Percentiles rank a stretch among this genome's conserved stretches.
Conservation (phyloP, 164 flowering plant species). For the Protea cynaroides region DNA sequence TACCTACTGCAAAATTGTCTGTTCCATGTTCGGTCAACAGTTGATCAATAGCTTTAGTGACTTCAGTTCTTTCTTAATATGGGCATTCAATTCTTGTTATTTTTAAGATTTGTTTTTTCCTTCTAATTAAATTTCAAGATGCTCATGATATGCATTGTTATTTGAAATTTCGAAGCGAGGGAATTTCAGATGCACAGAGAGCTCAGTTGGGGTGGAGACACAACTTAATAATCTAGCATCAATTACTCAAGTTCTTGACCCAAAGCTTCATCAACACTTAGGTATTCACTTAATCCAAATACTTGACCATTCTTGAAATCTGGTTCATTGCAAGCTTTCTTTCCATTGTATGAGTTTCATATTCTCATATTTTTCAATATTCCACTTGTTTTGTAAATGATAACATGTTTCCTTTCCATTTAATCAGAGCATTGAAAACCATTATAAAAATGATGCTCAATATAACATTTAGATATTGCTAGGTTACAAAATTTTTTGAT, state of each 20-base stretch:
- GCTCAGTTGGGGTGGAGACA: conserved; percentile 87
- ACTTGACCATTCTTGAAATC: not conserved
- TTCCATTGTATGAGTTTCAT: not conserved
- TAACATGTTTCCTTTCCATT: not conserved
- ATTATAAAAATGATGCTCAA: not conserved
- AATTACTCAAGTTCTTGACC: conserved; percentile 83
- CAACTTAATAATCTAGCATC: conserved; percentile 77
- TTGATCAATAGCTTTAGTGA: not conserved
- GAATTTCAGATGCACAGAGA: conserved; percentile 92
- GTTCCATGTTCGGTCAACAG: not conserved
- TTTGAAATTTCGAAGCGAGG: conserved; percentile 68
- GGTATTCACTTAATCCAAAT: conserved; percentile 36
- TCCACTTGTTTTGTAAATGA: not conserved
- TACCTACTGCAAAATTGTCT: not conserved
- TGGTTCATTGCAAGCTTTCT: not conserved
- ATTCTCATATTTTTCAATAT: not conserved
- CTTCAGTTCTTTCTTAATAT: not conserved
- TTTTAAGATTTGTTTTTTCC: not conserved
- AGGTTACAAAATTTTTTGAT: not conserved
- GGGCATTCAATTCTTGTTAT: not conserved
- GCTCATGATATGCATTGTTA: conserved; percentile 27
- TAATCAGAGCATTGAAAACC: not conserved
- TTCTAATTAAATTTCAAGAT: conserved; percentile 10
- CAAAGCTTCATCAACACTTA: conserved; percentile 93
- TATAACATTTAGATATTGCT: not conserved